Evolutionary conservation across 495 filamentous ascomycete genomes (phyloP), one percentile per base, ranked within the genome.

Genomic region (Letharia columbiana): DNA sequence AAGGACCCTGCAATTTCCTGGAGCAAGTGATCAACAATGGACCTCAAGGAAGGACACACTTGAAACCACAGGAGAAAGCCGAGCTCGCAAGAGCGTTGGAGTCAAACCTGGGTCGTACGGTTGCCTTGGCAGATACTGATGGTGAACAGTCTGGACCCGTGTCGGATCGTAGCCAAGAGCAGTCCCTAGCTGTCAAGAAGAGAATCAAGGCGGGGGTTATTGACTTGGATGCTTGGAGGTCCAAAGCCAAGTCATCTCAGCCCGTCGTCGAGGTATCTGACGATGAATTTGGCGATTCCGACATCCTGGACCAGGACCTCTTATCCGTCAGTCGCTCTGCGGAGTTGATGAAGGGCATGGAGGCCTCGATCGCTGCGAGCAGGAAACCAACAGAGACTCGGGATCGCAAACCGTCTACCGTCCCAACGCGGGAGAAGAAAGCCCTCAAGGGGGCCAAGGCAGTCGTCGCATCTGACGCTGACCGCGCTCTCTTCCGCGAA

Each of bases 81-180:
- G 89, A 95, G 74, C 76, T 96, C 47, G 83, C 90, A 62, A 83
- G 87, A 72, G 88, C 91, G 12, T 75, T 96, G 13, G 91, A 94
- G 52, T 86, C 87, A 13, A 89, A 95, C 72, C 81, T 87, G 61
- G 86, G 85, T 67, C 82, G 79, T 64, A 76, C 80, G 31, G 72
- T 86, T 31, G 74, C 75, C 28, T 79, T 79, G 62, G 76, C 75
- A 35, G 60, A 74, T 35, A 61, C 64, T 66, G 66, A 72, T 28
- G 66, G 67, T 63, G 68, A 67, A 11, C 71, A 60, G 31, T 72
- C 45, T 35, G 70, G 61, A n/a, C 40, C 67, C 18, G 35, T 39
- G 42, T 64, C 59, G 42, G 68, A 68, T 49, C 57, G 12, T 59
- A 63, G 59, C 37, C 56, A 41, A 45, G 62, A 61, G 42, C 56